Percentiles rank a stretch among this genome's conserved stretches.
phyloP scores from a whole-genome alignment of 768 basidiomycete species.

The Amyloporia xantha region DNA sequence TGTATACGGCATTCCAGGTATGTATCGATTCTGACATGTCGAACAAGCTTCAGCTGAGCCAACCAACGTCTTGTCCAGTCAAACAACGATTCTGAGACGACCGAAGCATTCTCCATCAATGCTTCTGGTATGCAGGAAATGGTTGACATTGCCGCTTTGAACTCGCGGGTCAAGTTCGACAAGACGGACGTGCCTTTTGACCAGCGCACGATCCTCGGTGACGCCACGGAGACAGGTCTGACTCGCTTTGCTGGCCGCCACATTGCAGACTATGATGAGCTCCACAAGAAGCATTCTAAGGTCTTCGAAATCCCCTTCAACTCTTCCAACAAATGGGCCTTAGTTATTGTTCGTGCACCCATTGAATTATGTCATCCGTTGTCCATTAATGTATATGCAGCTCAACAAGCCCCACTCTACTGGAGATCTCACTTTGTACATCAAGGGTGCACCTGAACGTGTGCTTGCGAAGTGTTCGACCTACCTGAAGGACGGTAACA shows the following conservation, averaged over 20 bases:
- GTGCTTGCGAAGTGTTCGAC: constrained; percentile 59
- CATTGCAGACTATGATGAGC: constrained; percentile 47
- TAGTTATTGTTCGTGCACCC: constrained; percentile 57
- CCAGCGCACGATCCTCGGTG: constrained; percentile 55
- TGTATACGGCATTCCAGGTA: constrained; percentile 61
- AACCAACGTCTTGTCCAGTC: constrained; percentile 35
- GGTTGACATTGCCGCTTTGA: constrained; percentile 56
- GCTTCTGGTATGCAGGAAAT: constrained; percentile 59
- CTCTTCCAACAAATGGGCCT: constrained; percentile 67
- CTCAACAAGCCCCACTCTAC: constrained; percentile 46
- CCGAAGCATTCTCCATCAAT: constrained; percentile 41
- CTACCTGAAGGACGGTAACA: constrained; percentile 46
- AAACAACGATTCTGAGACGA: constrained; percentile 58
- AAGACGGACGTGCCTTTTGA: constrained; percentile 55
- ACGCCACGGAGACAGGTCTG: constrained; percentile 72
- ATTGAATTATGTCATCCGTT: too few relatives aligned
- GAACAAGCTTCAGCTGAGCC: too few relatives aligned
- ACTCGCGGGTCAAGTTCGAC: constrained; percentile 68
- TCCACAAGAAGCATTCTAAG: constrained; percentile 44
- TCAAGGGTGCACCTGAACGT: constrained; percentile 68
- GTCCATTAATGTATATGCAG: too few relatives aligned
- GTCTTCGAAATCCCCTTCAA: constrained; percentile 76
- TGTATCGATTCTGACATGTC: not conserved
- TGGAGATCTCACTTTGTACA: constrained; percentile 46
- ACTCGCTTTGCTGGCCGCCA: constrained; percentile 59